Percentiles rank a stretch among this genome's conserved stretches.
These are phyloP conservation scores for Petunia axillaris DNA, from an alignment of 257 asterid species.

Conservation along the genomic window DNA sequence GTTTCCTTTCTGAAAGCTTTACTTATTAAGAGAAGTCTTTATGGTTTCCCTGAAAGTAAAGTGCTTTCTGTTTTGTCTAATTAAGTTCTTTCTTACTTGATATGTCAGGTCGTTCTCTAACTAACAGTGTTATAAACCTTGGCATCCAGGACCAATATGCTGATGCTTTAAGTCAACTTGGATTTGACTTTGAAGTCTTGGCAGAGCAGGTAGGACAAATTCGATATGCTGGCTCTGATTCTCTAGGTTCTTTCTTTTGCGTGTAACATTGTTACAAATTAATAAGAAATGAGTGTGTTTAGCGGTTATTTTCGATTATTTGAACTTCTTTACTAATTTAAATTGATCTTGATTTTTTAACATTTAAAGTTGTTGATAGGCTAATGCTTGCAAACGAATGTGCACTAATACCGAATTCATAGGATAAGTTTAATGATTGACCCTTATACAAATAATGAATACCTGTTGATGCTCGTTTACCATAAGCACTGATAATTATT, in stretches of 20 bases:
- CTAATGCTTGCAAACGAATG: neutral
- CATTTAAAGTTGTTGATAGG: neutral
- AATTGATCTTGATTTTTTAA: neutral
- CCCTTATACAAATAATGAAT: neutral
- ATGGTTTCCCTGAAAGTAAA: neutral
- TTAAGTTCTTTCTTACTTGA: constrained; percentile 24
- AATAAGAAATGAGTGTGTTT: neutral
- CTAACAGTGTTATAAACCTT: constrained; percentile 58
- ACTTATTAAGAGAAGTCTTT: neutral
- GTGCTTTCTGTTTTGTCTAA: neutral
- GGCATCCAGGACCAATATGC: constrained; percentile 55
- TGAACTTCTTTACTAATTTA: neutral
- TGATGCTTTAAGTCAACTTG: constrained; percentile 54
- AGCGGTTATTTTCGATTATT: neutral
- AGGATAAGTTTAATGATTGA: neutral
- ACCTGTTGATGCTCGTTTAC: neutral
- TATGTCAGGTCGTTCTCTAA: constrained; percentile 51
- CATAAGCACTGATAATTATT: constrained; percentile 10
- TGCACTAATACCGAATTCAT: neutral
- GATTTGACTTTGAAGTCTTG: constrained; percentile 57
- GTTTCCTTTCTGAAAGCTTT: neutral
- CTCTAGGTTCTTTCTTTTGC: neutral
- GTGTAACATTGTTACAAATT: neutral
- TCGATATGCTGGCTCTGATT: neutral
- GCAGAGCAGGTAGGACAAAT: constrained; percentile 53